These are phyloP conservation scores for Penicillium sp. DNA, from an alignment of 2,329 filamentous ascomycete genomes.

Conservation along the genomic window DNA sequence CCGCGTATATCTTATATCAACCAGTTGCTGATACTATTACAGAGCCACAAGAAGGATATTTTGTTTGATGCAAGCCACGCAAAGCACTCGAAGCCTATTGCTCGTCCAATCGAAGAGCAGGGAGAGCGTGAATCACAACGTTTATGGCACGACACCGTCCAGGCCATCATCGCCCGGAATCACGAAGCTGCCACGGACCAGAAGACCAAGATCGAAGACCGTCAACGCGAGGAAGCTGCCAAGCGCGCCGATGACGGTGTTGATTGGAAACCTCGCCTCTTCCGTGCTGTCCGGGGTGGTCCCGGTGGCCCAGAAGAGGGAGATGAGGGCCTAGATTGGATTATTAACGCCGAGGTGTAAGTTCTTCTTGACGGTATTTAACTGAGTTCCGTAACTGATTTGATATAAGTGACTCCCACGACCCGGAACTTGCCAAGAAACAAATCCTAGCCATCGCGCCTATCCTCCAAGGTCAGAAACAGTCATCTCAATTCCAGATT, in stretches of 20 bases:
- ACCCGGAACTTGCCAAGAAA: constrained; percentile 68
- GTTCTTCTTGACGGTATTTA: constrained; percentile 27
- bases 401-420: constrained; percentile 56
- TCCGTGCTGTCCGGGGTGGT: constrained; percentile 71
- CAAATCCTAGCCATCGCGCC: constrained; percentile 87
- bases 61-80: constrained; percentile 84
- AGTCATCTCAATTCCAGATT: constrained; percentile 56
- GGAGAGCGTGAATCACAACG: constrained; percentile 85
- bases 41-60: constrained; percentile 86
- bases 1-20: neutral
- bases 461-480: constrained; percentile 74
- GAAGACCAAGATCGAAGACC: constrained; percentile 94
- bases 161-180: constrained; percentile 79
- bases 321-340: constrained; percentile 90
- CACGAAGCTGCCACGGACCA: constrained; percentile 89
- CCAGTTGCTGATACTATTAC: constrained; percentile 10
- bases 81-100: constrained; percentile 70
- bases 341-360: constrained; percentile 84
- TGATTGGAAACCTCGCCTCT: constrained; percentile 86
- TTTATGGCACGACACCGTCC: constrained; percentile 78
- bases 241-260: constrained; percentile 72
- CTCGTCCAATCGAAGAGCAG: constrained; percentile 80
- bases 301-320: constrained; percentile 72
- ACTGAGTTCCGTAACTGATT: constrained; percentile 3
- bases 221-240: constrained; percentile 84